Percentiles rank a stretch among this genome's conserved stretches.
phyloP scores from a whole-genome alignment of 345 rosid species.

The Camelina laxa region DNA sequence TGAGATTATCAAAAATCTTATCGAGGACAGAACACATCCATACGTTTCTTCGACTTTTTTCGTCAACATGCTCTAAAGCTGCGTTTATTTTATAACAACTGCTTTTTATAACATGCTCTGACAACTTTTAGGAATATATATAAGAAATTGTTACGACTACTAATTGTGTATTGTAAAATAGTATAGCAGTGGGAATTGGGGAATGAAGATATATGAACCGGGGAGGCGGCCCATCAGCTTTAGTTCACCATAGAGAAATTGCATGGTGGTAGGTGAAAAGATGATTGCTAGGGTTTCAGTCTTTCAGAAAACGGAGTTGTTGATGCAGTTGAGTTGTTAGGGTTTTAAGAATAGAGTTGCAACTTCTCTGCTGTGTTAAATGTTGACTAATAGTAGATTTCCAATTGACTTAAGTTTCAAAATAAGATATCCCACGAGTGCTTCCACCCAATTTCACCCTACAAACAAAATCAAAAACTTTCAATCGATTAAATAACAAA shows the following conservation, averaged over 20 bases:
- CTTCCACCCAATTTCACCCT: background rate
- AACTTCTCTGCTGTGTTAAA: background rate
- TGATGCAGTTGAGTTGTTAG: background rate
- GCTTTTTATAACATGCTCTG: conserved; percentile 14
- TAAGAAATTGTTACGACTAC: too few relatives aligned
- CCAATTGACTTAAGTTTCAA: background rate
- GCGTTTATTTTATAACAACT: background rate
- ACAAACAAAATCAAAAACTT: too few relatives aligned
- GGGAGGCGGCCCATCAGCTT: background rate
- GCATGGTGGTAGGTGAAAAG: background rate
- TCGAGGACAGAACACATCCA: background rate
- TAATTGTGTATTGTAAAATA: too few relatives aligned
- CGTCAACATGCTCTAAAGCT: background rate
- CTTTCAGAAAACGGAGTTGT: background rate
- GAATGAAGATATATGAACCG: background rate
- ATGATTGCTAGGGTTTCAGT: background rate
- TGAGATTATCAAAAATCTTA: background rate
- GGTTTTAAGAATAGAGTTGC: background rate
- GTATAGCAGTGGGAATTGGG: too few relatives aligned
- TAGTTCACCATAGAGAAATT: background rate
- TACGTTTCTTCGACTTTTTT: background rate
- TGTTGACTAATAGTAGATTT: background rate
- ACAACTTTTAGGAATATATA: too few relatives aligned
- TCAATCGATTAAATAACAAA: background rate
- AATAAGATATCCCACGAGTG: background rate